These are phyloP conservation scores for Diospyros lotus DNA, from an alignment of 148 eudicot genomes.

Conservation along the genomic window DNA sequence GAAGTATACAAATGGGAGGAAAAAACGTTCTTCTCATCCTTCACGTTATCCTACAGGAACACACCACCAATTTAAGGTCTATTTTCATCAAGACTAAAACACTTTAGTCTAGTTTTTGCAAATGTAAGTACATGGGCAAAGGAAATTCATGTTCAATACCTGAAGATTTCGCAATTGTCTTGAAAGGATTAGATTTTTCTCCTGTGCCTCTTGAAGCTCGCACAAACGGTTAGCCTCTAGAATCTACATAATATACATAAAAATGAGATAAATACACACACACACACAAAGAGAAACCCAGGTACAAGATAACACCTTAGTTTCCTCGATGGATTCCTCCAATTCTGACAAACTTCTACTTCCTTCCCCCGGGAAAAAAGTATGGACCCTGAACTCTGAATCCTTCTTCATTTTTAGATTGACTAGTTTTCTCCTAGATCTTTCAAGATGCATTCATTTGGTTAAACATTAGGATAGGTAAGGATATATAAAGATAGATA, in stretches of 20 bases:
- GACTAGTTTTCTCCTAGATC: constrained; percentile 86
- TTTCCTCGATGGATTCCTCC: constrained; percentile 79
- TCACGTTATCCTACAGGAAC: constrained; percentile 57
- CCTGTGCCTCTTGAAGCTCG: constrained; percentile 87
- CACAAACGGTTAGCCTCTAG: constrained; percentile 79
- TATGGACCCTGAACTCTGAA: constrained; percentile 51
- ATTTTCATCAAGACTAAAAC: background rate
- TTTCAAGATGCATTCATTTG: constrained; percentile 90
- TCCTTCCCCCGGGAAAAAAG: constrained; percentile 37
- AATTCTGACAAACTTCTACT: constrained; percentile 79
- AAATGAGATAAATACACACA: background rate
- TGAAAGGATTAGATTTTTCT: constrained; percentile 54
- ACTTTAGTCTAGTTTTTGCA: too few relatives aligned
- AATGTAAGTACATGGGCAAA: background rate
- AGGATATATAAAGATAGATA: background rate
- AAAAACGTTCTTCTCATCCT: constrained; percentile 59
- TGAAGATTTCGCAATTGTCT: constrained; percentile 86
- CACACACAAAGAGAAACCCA: background rate
- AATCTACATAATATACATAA: constrained; percentile 43
- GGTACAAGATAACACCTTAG: constrained; percentile 48
- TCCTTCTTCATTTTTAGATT: constrained; percentile 82
- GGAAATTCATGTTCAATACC: constrained; percentile 31
- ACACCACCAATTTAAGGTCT: background rate
- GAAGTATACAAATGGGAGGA: constrained; percentile 72
- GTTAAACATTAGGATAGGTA: constrained; percentile 49